phyloP scores from a whole-genome alignment of 2,329 filamentous ascomycete species.

The Cercospora nicotianae region DNA sequence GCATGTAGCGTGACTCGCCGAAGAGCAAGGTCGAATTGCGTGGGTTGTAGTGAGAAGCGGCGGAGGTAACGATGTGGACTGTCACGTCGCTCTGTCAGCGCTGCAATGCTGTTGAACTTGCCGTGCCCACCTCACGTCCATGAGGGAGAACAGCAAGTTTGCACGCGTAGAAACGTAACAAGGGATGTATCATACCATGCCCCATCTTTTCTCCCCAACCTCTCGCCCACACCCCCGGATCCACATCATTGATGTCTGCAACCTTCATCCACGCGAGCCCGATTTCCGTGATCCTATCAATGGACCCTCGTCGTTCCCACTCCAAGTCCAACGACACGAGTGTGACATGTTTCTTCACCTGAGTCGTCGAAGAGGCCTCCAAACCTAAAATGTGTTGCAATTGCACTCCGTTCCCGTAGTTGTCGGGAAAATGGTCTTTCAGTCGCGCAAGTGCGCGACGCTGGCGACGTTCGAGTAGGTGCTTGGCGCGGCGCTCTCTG shows the following conservation, averaged over 20 bases:
- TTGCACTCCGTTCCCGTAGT: background rate
- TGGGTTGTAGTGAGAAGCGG: background rate
- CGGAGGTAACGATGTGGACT: conserved; percentile 13
- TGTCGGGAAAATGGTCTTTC: background rate
- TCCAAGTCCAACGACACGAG: conserved; percentile 17
- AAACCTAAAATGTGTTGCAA: background rate
- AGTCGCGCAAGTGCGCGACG: background rate
- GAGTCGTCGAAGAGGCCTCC: background rate
- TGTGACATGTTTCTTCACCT: conserved; percentile 1
- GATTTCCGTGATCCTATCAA: conserved; percentile 10
- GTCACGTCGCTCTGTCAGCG: background rate
- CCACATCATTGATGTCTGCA: background rate
- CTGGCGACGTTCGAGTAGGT: background rate
- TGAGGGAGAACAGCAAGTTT: background rate
- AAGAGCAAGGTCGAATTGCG: background rate
- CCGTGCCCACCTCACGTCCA: background rate
- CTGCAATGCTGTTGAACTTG: background rate
- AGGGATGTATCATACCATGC: conserved; percentile 10
- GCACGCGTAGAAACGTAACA: background rate
- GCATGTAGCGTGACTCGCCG: background rate
- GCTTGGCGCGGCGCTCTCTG: background rate
- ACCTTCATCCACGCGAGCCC: conserved; percentile 12
- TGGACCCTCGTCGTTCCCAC: background rate
- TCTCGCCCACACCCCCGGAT: background rate
- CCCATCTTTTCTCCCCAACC: conserved; percentile 17